phyloP scores from a whole-genome alignment of 768 basidiomycete species.

The Collybia nuda region DNA sequence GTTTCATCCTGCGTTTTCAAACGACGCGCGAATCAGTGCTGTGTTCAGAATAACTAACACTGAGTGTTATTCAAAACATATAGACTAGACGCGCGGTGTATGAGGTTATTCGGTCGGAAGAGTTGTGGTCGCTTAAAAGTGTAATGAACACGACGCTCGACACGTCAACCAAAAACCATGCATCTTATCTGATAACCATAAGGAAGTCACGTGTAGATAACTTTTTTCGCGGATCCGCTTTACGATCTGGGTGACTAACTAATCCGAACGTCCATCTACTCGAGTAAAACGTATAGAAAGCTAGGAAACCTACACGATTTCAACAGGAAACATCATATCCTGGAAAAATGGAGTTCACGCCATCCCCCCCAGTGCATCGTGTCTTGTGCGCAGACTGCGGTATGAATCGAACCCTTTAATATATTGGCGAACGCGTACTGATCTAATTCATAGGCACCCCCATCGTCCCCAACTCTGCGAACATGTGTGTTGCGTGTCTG shows the following conservation, averaged over 20 bases:
- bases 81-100: no score
- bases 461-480: conserved; percentile 90
- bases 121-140: background rate
- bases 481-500: conserved; percentile 86
- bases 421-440: conserved; percentile 4
- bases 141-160: background rate
- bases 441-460: conserved; percentile 57
- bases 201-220: no score
- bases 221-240: no score
- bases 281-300: no score
- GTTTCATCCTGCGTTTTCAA: conserved; percentile 11
- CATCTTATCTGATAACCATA: no score
- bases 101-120: no score
- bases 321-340: no score
- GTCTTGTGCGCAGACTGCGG: conserved; percentile 92
- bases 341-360: conserved; percentile 71
- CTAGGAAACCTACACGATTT: no score
- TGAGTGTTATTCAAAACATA: no score
- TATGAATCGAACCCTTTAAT: conserved; percentile 24
- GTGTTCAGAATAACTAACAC: background rate
- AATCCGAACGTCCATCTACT: no score
- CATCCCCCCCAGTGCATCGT: conserved; percentile 73
- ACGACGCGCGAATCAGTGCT: background rate
- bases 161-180: conserved; percentile 2
- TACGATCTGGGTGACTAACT: no score